phyloP scores from a whole-genome alignment of 805 yeast genomes.

The Metschnikowia matae region DNA sequence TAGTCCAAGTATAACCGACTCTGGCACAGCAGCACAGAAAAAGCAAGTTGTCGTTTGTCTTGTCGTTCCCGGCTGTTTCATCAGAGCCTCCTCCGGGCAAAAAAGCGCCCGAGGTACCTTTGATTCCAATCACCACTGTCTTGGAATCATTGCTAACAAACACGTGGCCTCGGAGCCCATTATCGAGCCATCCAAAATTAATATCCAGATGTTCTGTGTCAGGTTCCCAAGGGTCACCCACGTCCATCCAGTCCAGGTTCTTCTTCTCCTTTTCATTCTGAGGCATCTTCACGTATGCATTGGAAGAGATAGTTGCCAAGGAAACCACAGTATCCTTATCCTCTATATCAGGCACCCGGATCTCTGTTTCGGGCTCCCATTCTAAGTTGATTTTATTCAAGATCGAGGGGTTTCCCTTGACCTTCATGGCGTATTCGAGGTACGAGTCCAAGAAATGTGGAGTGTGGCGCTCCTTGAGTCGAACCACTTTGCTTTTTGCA shows the following conservation, averaged over 20 bases:
- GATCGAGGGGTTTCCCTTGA: constrained; percentile 33
- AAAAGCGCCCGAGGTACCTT: constrained; percentile 88
- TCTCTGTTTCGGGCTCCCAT: constrained; percentile 53
- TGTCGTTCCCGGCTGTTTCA: constrained; percentile 79
- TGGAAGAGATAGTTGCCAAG: constrained; percentile 80
- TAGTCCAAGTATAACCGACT: constrained; percentile 84
- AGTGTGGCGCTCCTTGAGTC: constrained; percentile 36
- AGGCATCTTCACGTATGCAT: constrained; percentile 84
- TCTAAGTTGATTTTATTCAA: constrained; percentile 46
- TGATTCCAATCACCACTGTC: constrained; percentile 72
- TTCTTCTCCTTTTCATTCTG: constrained; percentile 42
- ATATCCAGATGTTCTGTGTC: constrained; percentile 51
- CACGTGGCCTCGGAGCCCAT: constrained; percentile 87
- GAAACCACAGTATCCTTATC: constrained; percentile 71
- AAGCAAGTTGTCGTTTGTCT: constrained; percentile 78
- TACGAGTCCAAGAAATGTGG: constrained; percentile 69
- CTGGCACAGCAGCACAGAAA: constrained; percentile 97
- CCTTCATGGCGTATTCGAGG: constrained; percentile 50
- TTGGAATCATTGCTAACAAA: constrained; percentile 58
- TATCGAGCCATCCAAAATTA: constrained; percentile 81
- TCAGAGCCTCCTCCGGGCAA: constrained; percentile 44
- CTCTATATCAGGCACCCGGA: constrained; percentile 66
- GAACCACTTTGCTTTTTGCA: constrained; percentile 18
- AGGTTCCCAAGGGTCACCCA: constrained; percentile 48
- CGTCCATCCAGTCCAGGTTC: constrained; percentile 82